Base-by-base conservation (phyloP, 23 red algal species). In the Gracilaria gracilis region DNA sequence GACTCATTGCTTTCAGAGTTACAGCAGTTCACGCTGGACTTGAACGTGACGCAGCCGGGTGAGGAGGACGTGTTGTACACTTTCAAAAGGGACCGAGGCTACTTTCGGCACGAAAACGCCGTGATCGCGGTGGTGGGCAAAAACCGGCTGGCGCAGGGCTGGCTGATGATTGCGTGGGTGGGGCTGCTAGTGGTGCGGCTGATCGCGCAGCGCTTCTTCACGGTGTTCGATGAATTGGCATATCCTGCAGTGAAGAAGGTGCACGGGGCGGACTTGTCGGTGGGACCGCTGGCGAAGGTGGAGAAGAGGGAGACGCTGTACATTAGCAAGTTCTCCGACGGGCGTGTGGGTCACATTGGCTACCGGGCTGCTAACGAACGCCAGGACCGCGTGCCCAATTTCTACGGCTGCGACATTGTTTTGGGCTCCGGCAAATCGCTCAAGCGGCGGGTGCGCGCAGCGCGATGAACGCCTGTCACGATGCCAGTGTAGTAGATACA, bases 191-290 rank as follows among this genome's bases (percentile, higher is more conserved):
- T 67, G 0, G 11, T 67, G 33, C 62, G 62, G 24, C 62, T 67
- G 16, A 67, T 67, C 20, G 62, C 28, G 62, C 62, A 67, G 33
- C 62, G 62, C 24, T 67, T 67, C 62, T 67, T 67, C 62, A 67
- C 27, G 33, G 62, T 67, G 62, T 67, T 67, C 25, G 62, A 67
- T 24, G 62, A 67, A 35, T 21, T 67, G 62, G 62, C 62, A 35
- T 67, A 67, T 24, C 62, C 62, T 1, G 62, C 62, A 13, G 62
- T 67, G 62, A 33, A 67, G 62, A 67, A 67, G 62, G 62, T 67
- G 33, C 62, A 67, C 25, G 62, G 62, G 12, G 62, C 62, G 20
- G 28, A 67, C 33, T 21, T 67, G 24, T 33, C 28, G 28, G 24
- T 67, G 11, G 62, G 62, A 11, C 62, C 62, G 16, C 20, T 67